Base-by-base conservation (phyloP, 192 early-diverging fungal species). In the Nowakowskiella sp. region DNA sequence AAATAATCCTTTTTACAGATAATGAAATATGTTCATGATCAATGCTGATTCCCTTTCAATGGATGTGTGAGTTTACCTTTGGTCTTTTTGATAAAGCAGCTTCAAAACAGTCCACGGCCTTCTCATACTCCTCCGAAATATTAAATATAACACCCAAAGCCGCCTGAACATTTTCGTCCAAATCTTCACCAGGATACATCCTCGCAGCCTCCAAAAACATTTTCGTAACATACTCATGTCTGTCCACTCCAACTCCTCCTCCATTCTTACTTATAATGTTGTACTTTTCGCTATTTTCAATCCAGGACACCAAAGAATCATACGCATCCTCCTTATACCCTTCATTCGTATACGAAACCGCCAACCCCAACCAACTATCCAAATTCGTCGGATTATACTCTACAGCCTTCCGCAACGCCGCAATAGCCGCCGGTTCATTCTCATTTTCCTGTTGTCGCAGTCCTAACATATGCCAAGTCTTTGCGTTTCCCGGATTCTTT, bases 21-120 rank as follows among this genome's bases (percentile, higher is more conserved):
- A 2, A 23, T n/a, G 39, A 10, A 30, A 47, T 9, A 7, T 34
- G 8, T 24, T 50, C 30, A 21, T 25, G 43, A 6, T 72, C 26
- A 30, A 42, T 36, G 5, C n/a, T 23, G 1, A 33, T 19, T 16
- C 24, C 44, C 26, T 6, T 61, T 7, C n/a, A n/a, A n/a, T n/a
- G n/a, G n/a, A n/a, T n/a, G 22, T 44, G 21, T 36, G 19, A 62
- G 3, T 25, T 60, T 72, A 79, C 75, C 39, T 85, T 73, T 8
- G 96, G 96, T 16, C 86, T 74, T 22, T 76, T 77, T 13, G 83
- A 78, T 31, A 99, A 65, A 31, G 93, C 93, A 0, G 92, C 83
- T 51, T 86, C 80, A 72, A 99, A 99, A 64, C 96, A 99, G 60
- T 99, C 96, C 5, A 93, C 75, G 0, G 96, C 94, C 76, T 99